These are phyloP conservation scores for Lipomyces mesembrius DNA, from an alignment of 805 yeast species.

Conservation along the genomic window DNA sequence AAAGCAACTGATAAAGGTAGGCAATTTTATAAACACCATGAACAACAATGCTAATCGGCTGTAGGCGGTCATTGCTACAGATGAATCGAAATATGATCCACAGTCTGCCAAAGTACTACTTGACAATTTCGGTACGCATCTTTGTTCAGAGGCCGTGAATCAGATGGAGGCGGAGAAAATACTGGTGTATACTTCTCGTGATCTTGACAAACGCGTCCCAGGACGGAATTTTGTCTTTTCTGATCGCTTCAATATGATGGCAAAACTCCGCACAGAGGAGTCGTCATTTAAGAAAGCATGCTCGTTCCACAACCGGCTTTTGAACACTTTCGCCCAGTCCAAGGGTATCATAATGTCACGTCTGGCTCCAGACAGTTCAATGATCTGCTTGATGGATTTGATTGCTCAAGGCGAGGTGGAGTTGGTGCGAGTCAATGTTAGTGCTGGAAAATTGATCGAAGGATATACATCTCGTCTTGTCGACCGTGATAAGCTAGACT, in stretches of 20 bases:
- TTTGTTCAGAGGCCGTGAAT: conserved; percentile 56
- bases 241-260: conserved; percentile 54
- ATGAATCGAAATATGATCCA: conserved; percentile 54
- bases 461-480: conserved; percentile 78
- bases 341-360: conserved; percentile 62
- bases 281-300: conserved; percentile 54
- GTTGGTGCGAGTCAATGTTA: conserved; percentile 60
- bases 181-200: conserved; percentile 47
- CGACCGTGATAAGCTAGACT: conserved; percentile 68
- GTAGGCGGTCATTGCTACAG: conserved; percentile 61
- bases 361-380: conserved; percentile 63
- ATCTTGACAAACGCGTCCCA: conserved; percentile 45
- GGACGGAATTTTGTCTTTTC: conserved; percentile 61
- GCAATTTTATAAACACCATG: not conserved
- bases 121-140: conserved; percentile 51
- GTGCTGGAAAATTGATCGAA: conserved; percentile 50
- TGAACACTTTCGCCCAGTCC: conserved; percentile 49
- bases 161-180: conserved; percentile 54
- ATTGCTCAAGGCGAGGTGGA: conserved; percentile 52
- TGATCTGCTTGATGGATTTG: conserved; percentile 64
- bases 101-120: conserved; percentile 55
- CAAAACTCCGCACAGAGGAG: conserved; percentile 49
- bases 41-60: not conserved
- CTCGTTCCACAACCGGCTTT: conserved; percentile 52
- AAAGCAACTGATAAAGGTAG: conserved; percentile 39